Conservation (phyloP, 2,329 filamentous ascomycete genomes). For the Cladosporium sphaerospermum region DNA sequence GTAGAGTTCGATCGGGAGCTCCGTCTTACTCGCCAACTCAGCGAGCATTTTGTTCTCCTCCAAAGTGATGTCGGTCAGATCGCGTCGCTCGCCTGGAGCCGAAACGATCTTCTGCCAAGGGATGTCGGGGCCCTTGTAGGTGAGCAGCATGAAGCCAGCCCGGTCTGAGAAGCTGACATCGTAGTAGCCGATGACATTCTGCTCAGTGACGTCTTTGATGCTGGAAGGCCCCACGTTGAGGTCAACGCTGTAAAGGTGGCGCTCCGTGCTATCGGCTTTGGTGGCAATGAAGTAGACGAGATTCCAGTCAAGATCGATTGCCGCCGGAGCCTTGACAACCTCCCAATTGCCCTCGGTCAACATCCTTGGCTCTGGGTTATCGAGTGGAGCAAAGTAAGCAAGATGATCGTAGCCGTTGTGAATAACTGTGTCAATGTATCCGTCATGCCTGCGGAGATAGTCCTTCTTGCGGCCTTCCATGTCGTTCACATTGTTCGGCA, state of each 20-base stretch:
- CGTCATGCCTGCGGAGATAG: constrained; percentile 55
- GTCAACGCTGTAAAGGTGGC: constrained; percentile 85
- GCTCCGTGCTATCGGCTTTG: constrained; percentile 79
- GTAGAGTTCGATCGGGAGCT: constrained; percentile 77
- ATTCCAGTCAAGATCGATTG: constrained; percentile 77
- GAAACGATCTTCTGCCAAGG: constrained; percentile 88
- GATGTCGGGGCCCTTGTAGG: constrained; percentile 75
- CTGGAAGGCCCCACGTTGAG: constrained; percentile 62
- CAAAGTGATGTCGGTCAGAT: constrained; percentile 61
- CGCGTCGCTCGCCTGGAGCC: constrained; percentile 60
- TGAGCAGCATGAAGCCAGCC: constrained; percentile 76
- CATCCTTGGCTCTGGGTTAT: constrained; percentile 73
- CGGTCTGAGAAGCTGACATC: constrained; percentile 75
- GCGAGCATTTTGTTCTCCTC: constrained; percentile 72
- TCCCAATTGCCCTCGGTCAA: constrained; percentile 90
- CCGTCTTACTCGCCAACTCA: constrained; percentile 64
- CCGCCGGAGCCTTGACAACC: constrained; percentile 76
- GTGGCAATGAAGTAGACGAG: constrained; percentile 87
- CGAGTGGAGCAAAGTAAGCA: constrained; percentile 84
- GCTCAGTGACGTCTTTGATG: constrained; percentile 68
- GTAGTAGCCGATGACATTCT: constrained; percentile 69
- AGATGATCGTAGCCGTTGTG: constrained; percentile 83
- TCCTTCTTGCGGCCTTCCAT: constrained; percentile 54
- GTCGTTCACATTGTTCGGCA: constrained; percentile 66
- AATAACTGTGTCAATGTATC: constrained; percentile 88